phyloP scores from a whole-genome alignment of 2,329 filamentous ascomycete species.

The Ascomycota sp. region DNA sequence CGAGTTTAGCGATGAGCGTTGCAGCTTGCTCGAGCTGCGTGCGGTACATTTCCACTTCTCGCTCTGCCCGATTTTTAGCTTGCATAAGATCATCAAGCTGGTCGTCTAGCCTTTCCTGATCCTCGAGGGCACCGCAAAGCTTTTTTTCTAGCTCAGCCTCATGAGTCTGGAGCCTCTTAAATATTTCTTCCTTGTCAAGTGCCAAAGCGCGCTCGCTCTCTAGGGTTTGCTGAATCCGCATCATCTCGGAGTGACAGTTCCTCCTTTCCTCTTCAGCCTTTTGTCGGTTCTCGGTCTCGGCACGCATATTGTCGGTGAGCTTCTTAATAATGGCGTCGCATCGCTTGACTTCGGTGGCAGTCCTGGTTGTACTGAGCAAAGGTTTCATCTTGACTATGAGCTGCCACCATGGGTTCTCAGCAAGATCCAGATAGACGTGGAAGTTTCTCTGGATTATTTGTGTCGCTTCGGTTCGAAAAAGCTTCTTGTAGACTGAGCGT shows the following conservation, averaged over 20 bases:
- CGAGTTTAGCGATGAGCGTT: constrained; percentile 64
- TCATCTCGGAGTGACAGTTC: constrained; percentile 68
- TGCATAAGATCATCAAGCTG: constrained; percentile 77
- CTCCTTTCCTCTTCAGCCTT: constrained; percentile 80
- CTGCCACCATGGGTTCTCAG: constrained; percentile 93
- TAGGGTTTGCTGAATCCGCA: constrained; percentile 77
- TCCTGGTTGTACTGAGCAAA: constrained; percentile 75
- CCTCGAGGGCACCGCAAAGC: constrained; percentile 73
- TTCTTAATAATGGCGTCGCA: constrained; percentile 83
- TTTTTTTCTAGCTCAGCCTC: constrained; percentile 87
- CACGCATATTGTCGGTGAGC: constrained; percentile 64
- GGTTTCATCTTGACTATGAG: constrained; percentile 90
- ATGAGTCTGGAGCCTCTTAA: constrained; percentile 82
- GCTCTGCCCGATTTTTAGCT: constrained; percentile 74
- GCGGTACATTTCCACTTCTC: constrained; percentile 60
- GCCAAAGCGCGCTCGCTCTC: constrained; percentile 93
- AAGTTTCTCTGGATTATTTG: constrained; percentile 91
- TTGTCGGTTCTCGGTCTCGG: constrained; percentile 54
- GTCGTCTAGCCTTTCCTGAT: constrained; percentile 85
- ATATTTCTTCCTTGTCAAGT: constrained; percentile 96
- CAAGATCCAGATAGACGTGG: constrained; percentile 73
- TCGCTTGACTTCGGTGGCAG: constrained; percentile 83
- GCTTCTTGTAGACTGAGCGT: constrained; percentile 72
- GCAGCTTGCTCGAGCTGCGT: constrained; percentile 82
- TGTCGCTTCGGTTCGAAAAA: constrained; percentile 88